Percentiles rank a stretch among this genome's conserved stretches.
phyloP scores from a whole-genome alignment of 2,329 filamentous ascomycete species.

The Helotiales sp. region DNA sequence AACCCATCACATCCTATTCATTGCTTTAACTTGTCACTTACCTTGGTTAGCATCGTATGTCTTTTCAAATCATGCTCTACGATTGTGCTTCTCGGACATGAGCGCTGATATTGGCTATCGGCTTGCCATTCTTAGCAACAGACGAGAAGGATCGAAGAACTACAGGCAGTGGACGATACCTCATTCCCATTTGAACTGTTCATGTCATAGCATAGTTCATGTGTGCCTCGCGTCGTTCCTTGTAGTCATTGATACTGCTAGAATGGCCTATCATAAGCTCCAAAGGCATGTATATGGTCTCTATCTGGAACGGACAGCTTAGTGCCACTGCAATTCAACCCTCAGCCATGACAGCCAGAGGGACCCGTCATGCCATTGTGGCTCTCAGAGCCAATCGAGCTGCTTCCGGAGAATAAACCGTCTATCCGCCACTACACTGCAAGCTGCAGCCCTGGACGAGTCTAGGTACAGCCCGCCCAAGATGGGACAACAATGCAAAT shows the following conservation, averaged over 20 bases:
- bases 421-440: conserved; percentile 15
- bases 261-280: conserved; percentile 19
- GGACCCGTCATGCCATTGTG: not conserved
- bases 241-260: not conserved
- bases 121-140: not conserved
- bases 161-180: conserved; percentile 8
- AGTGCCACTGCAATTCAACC: not conserved
- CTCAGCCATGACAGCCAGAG: conserved; percentile 14
- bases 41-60: not conserved
- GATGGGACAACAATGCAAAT: not conserved
- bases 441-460: conserved; percentile 3
- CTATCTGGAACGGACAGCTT: conserved; percentile 17
- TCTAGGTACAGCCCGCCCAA: not conserved
- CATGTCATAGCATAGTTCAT: conserved; percentile 9
- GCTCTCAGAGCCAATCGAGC: conserved; percentile 8
- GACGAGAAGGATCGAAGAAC: not conserved
- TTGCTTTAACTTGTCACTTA: not conserved
- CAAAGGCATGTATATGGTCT: conserved; percentile 5
- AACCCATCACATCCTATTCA: not conserved
- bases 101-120: not conserved
- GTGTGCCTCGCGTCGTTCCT: conserved; percentile 7
- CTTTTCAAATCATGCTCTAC: not conserved
- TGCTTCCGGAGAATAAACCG: conserved; percentile 23
- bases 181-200: conserved; percentile 1
- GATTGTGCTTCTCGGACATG: not conserved